Evolutionary conservation across 108 stramenopile species (phyloP), one percentile per base, ranked within the genome.

Genomic region (Pelagomonas calceolata): DNA sequence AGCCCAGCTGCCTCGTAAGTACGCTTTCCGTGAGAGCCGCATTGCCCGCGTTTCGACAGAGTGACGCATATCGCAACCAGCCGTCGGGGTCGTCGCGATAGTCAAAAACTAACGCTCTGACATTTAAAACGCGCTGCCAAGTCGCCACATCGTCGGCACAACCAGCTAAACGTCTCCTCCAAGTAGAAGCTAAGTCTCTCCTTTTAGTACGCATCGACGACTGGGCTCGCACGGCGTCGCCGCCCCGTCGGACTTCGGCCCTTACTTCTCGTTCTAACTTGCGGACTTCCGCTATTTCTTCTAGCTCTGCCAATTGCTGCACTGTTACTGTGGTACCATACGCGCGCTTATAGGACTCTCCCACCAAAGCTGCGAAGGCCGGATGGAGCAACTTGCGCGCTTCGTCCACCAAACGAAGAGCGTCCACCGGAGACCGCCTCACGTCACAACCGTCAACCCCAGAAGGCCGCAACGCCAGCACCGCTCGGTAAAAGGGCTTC

Each of bases 251-350:
- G 12, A 32, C 4, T 33, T 72, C 80, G 33, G 37, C 71, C 45
- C 67, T 69, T 14, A 79, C 70, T 21, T 78, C 73, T 30, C 76
- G 78, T 73, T 91, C 88, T 30, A 90, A 70, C 76, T 89, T 89
- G 44, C 83, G 80, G 46, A 84, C 88, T 43, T 89, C 84, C 32
- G 94, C 90, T 4, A 98, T 95, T 77, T 98, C 98, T 75, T 99
- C 96, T 82, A 96, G 78, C 79, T 85, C 84, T 0, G 75, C 66
- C 17, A 82, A 66, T 51, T 87, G 89, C 78, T 98, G 95, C 65
- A 91, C 92, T 46, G 88, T 87, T 4, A 98, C 91, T 88, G 96
- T 91, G 73, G 88, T 88, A 32, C 85, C 87, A 71, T 95, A 95
- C 18, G 93, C 94, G 12, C 95, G 87, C 51, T 89, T 90, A 73